Percentiles rank a stretch among this genome's conserved stretches.
phyloP scores from a whole-genome alignment of 2,329 filamentous ascomycete species.

The Clarireedia paspali region DNA sequence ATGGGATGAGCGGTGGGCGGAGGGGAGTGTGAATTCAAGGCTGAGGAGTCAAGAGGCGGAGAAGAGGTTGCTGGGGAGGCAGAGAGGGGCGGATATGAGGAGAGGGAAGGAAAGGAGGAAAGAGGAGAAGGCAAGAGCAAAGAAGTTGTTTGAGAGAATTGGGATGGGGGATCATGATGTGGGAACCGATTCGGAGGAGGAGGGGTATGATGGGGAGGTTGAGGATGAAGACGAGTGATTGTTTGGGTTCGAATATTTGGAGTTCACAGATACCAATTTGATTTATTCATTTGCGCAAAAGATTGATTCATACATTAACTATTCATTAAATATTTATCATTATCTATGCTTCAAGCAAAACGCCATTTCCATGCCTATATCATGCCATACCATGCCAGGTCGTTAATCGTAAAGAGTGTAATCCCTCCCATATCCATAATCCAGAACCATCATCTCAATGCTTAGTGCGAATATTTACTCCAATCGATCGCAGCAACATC shows the following conservation, averaged over 20 bases:
- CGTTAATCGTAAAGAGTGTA: background rate
- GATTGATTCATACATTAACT: no score
- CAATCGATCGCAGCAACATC: slow-evolving; percentile 35
- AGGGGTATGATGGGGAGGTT: background rate
- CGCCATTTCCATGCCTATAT: no score
- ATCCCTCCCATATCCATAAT: background rate
- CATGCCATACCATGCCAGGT: no score
- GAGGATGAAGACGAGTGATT: no score
- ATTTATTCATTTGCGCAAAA: no score
- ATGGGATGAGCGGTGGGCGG: slow-evolving; percentile 12
- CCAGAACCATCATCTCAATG: background rate
- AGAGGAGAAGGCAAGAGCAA: slow-evolving; percentile 32
- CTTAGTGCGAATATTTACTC: slow-evolving; percentile 23
- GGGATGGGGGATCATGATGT: slow-evolving; percentile 11
- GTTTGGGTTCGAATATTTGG: no score
- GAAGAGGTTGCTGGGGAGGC: slow-evolving; percentile 16
- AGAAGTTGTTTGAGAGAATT: slow-evolving; percentile 33
- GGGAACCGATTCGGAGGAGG: slow-evolving; percentile 6
- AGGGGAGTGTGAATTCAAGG: slow-evolving; percentile 10
- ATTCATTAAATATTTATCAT: no score
- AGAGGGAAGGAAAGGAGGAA: slow-evolving; percentile 17
- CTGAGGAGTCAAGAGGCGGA: slow-evolving; percentile 12
- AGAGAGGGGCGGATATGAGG: slow-evolving; percentile 19
- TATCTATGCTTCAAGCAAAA: no score
- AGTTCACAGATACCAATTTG: no score